These are phyloP conservation scores for Suillus sp. DNA, from an alignment of 768 basidiomycete species.

Conservation along the genomic window DNA sequence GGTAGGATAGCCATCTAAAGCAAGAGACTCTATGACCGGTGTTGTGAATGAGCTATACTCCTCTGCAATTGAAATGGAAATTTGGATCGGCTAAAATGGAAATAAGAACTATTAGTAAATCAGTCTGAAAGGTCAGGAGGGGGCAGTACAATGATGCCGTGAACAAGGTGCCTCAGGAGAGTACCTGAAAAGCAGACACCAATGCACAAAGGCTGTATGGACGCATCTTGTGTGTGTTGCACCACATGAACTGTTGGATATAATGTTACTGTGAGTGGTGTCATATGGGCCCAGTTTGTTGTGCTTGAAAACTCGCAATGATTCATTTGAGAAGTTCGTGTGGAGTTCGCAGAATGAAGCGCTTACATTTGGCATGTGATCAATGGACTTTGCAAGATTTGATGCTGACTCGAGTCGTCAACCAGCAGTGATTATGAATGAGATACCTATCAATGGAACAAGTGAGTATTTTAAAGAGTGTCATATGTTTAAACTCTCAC, in stretches of 20 bases:
- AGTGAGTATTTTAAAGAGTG: background rate
- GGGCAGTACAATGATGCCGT: background rate
- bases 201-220: slow-evolving; percentile 10
- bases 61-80: slow-evolving; percentile 6
- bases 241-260: background rate
- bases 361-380: background rate
- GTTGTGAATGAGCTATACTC: slow-evolving; percentile 6
- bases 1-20: background rate
- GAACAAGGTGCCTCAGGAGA: slow-evolving; percentile 10
- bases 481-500: background rate
- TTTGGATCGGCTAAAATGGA: slow-evolving; percentile 11
- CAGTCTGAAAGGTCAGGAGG: background rate
- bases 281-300: background rate
- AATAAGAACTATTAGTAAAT: background rate
- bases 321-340: background rate
- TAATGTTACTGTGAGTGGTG: slow-evolving; percentile 1
- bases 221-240: background rate
- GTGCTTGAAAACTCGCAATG: background rate
- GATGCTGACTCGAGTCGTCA: background rate
- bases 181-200: slow-evolving; percentile 5
- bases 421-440: background rate
- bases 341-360: too few relatives aligned
- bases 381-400: slow-evolving; percentile 2
- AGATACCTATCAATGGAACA: background rate
- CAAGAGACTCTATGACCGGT: slow-evolving; percentile 1